Base-by-base conservation (phyloP, 208 protist genomes). In the Borovskyia barvae region DNA sequence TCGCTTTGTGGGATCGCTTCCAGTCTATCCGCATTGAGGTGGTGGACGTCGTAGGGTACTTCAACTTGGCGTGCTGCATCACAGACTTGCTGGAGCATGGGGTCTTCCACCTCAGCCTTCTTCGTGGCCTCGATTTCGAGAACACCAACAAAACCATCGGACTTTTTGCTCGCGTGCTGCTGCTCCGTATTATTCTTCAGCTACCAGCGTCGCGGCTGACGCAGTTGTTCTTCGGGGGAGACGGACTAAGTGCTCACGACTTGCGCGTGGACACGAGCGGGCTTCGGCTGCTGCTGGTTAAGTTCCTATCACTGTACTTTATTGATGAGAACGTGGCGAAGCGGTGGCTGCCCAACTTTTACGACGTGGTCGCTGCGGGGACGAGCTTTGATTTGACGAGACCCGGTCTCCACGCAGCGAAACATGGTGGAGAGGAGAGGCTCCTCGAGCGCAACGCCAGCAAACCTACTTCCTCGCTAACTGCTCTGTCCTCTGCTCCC, bases 61-160 rank as follows among this genome's bases (percentile, higher is more conserved):
- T 94, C 29, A 94, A 94, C 58, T 55, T 94, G 24, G 54, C 83
- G 1, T 84, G 78, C 49, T 47, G 80, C 41, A 55, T 94, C 2
- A 39, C 81, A 4, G 43, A 67, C 42, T 49, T 90, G 15, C 72
- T 94, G 2, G 65, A 87, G 65, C 37, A 59, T 40, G 83, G 71
- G 25, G 53, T 81, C 17, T 90, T 75, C 72, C 67, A 74, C 19
- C 74, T 94, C 2, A 67, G 73, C 58, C 54, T 94, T 20, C 71
- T 94, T n/a, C 87, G 87, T 15, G 87, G 87, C 3, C 67, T 94
- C n/a, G 87, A 94, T 58, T 49, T 94, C 51, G 80, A 89, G 49
- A 66, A 68, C 49, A 86, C 78, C 9, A 90, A 83, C 70, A 80
- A 85, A 46, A 83, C 77, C 25, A 91, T 90, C 28, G 72, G 82